Evolutionary conservation across 345 rosid species (phyloP), one percentile per base, ranked within the genome.

Genomic region (Aquilaria malaccensis): DNA sequence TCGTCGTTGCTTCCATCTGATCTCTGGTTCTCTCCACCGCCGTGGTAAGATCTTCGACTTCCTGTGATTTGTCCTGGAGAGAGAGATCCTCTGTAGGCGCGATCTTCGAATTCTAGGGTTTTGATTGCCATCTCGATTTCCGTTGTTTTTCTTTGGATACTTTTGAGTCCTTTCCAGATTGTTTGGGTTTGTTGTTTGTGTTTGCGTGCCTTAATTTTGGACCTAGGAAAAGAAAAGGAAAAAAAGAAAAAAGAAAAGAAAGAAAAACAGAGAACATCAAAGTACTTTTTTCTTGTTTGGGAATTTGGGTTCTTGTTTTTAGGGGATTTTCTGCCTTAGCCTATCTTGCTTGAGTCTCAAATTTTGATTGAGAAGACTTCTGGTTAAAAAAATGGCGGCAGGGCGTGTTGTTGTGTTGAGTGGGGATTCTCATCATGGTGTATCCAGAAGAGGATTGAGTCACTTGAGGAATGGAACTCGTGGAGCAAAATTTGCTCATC

Each of bases 301-400:
- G 71, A 12, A 31, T 74, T 63, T 59, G 70, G 74, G 67, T 69
- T 70, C 65, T 70, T 66, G 56, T 46, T 45, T 46, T 58, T 60
- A 49, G 11, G 52, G 59, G 52, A 55, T 31, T 33, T 43, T 67
- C 55, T 47, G 61, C 31, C 55, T 60, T 62, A 22, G 22, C 61
- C 14, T 33, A 6, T 73, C 54, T 60, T 61, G 43, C 30, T 47
- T 57, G 52, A 13, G 33, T 74, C 58, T 59, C 55, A 55, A 72
- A 68, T 71, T 79, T 81, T 50, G 22, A 74, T 78, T 76, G 69
- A 66, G 72, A 61, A 72, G 85, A 64, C 73, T 75, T 79, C 74
- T 75, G 81, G 89, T 75, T 79, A 81, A 70, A 62, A 64, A 81
- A 68, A 88, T 88, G 96, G 91, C 89, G 70, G 79, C 91, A 83